Conservation (phyloP, 179 eudicot genomes). For the Silene coronaria region DNA sequence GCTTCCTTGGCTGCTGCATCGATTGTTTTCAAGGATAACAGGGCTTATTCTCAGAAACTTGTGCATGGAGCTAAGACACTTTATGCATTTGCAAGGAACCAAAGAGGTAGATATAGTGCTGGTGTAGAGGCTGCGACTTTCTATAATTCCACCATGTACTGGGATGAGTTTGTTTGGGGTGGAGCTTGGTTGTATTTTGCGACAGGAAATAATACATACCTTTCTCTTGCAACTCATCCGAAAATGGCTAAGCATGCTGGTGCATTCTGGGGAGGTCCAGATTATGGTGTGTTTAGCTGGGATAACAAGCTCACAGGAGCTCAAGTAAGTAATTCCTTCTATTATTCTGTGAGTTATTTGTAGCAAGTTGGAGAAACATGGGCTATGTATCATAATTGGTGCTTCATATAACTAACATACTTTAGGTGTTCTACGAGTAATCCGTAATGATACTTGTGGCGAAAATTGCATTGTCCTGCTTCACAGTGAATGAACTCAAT, state of each 20-base stretch:
- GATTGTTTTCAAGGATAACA: constrained; percentile 88
- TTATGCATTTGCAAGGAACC: constrained; percentile 57
- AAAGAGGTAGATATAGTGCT: constrained; percentile 69
- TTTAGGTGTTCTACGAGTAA: too few species aligned
- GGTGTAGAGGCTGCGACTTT: constrained; percentile 57
- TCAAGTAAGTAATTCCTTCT: constrained; percentile 52
- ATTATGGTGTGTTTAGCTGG: constrained; percentile 89
- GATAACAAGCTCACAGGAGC: constrained; percentile 92
- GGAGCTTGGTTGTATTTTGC: constrained; percentile 89
- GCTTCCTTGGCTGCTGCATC: constrained; percentile 90
- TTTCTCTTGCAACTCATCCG: constrained; percentile 61
- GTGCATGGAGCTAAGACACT: constrained; percentile 82
- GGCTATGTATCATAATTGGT: background rate
- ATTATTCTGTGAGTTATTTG: background rate
- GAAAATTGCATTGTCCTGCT: too few species aligned
- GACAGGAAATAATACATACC: constrained; percentile 77
- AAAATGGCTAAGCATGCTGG: constrained; percentile 83
- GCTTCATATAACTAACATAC: too few species aligned
- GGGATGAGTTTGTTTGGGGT: constrained; percentile 96
- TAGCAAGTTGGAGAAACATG: background rate
- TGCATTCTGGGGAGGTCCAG: constrained; percentile 76
- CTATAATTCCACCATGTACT: constrained; percentile 78
- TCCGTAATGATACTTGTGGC: too few species aligned
- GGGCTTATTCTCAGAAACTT: constrained; percentile 86
- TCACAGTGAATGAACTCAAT: too few species aligned